These are phyloP conservation scores for Brassica napus DNA, from an alignment of 345 rosid genomes.

Conservation along the genomic window DNA sequence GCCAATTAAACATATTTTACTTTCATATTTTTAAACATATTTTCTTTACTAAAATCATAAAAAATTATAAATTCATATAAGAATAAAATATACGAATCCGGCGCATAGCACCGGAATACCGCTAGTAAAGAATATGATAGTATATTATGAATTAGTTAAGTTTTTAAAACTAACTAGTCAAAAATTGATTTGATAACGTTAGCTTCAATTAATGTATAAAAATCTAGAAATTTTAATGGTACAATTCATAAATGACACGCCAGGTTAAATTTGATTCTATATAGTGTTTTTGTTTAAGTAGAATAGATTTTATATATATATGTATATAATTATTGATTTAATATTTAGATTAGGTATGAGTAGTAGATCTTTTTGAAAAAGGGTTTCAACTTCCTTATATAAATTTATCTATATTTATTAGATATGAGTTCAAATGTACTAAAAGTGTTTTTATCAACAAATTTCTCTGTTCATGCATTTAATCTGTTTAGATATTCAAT, in stretches of 20 bases:
- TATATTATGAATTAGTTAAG: background rate
- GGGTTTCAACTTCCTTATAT: background rate
- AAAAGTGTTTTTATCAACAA: background rate
- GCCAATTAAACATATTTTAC: no score
- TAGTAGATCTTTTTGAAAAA: background rate
- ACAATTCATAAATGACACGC: background rate
- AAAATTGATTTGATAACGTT: background rate
- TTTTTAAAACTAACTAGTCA: background rate
- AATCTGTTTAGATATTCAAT: background rate
- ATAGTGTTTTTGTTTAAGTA: background rate
- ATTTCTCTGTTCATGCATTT: background rate
- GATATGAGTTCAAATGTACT: background rate
- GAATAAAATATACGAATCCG: no score
- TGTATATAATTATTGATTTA: background rate
- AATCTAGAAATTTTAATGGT: background rate
- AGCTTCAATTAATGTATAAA: background rate
- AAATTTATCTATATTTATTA: background rate
- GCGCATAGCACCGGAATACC: no score
- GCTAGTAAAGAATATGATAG: background rate
- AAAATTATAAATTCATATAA: no score
- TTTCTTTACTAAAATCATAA: no score
- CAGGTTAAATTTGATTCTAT: background rate
- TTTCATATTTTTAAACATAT: no score
- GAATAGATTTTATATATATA: background rate
- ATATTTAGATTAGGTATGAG: background rate